phyloP scores from a whole-genome alignment of 176 grass and related monocot genomes.

The Bonia amplexicaulis region DNA sequence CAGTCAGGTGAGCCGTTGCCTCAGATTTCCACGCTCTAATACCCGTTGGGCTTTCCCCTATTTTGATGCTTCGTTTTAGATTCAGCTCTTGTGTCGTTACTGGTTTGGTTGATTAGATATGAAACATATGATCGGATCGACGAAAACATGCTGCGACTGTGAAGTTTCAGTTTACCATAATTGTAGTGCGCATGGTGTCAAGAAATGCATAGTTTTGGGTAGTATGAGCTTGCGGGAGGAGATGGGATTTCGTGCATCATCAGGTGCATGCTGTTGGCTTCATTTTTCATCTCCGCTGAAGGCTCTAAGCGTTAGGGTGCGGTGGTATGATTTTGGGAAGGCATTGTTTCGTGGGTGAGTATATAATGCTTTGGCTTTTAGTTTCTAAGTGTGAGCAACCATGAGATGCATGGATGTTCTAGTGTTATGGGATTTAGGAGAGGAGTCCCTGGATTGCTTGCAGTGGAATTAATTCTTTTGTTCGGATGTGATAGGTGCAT shows the following conservation, averaged over 20 bases:
- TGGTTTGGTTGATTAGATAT: conserved; percentile 6
- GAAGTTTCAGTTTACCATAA: background rate
- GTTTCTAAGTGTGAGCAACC: background rate
- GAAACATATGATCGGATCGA: background rate
- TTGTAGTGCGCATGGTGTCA: background rate
- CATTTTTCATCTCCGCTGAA: background rate
- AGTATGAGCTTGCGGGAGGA: background rate
- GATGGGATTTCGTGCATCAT: background rate
- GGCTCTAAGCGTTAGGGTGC: background rate
- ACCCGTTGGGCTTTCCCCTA: background rate
- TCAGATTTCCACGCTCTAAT: background rate
- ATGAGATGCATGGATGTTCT: background rate
- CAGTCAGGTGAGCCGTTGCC: conserved; percentile 47
- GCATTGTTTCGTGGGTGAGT: background rate
- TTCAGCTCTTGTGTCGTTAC: background rate
- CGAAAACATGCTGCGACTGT: background rate
- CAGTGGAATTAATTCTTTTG: background rate
- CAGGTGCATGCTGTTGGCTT: background rate
- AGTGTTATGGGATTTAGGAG: background rate
- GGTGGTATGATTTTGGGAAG: background rate
- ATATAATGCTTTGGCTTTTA: background rate
- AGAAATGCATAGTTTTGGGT: background rate
- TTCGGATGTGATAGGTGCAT: background rate
- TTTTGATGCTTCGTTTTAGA: background rate
- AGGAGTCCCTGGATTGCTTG: background rate